Conservation (phyloP, 257 asterid species). For the Avicennia marina region DNA sequence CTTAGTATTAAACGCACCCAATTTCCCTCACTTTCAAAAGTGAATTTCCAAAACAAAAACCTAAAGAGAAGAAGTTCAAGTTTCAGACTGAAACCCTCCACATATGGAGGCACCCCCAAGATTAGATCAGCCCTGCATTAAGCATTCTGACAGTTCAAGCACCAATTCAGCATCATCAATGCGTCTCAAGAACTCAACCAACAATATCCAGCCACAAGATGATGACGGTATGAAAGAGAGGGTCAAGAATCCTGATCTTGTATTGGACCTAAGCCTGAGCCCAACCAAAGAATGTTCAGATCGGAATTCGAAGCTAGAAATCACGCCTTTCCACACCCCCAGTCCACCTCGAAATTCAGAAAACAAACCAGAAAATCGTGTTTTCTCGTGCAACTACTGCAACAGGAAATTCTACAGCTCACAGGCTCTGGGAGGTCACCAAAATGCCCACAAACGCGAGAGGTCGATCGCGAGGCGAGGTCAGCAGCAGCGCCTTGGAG, state of each 20-base stretch:
- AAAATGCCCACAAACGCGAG: slow-evolving; percentile 81
- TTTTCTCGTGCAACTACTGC: slow-evolving; percentile 83
- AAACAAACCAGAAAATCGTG: slow-evolving; percentile 33
- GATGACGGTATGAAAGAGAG: neutral
- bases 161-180: neutral
- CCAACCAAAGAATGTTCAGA: slow-evolving; percentile 21
- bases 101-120: slow-evolving; percentile 33
- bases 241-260: slow-evolving; percentile 22
- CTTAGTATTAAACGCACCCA: slow-evolving; percentile 34
- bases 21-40: too few relatives aligned
- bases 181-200: too few relatives aligned
- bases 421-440: slow-evolving; percentile 90
- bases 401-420: slow-evolving; percentile 71
- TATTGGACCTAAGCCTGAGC: slow-evolving; percentile 48
- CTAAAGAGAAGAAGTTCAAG: too few relatives aligned
- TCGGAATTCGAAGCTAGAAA: slow-evolving; percentile 24
- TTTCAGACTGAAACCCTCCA: slow-evolving; percentile 31
- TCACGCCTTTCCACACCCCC: slow-evolving; percentile 26
- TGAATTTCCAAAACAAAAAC: too few relatives aligned
- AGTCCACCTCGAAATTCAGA: neutral
- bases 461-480: slow-evolving; percentile 57
- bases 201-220: neutral
- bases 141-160: slow-evolving; percentile 7
- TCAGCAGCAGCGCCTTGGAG: slow-evolving; percentile 15
- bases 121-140: slow-evolving; percentile 13